These are phyloP conservation scores for Aspergillus ellipticus DNA, from an alignment of 495 filamentous ascomycete genomes.

Conservation along the genomic window DNA sequence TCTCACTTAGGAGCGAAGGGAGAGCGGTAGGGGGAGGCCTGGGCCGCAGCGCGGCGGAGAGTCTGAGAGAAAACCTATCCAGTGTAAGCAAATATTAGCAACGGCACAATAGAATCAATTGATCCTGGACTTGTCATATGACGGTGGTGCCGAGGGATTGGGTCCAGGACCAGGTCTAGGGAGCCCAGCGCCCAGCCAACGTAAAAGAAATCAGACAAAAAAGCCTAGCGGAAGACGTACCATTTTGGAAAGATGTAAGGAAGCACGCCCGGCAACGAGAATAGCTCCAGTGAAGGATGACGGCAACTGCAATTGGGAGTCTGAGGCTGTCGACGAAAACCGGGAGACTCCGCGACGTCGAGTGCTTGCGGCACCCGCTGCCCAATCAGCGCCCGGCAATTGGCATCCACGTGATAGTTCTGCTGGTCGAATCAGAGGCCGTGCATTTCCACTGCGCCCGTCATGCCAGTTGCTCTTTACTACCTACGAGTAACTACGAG, in stretches of 20 bases:
- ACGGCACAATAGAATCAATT: conserved; percentile 11
- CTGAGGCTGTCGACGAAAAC: conserved; percentile 36
- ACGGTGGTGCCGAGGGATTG: background rate
- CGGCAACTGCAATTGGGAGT: conserved; percentile 18
- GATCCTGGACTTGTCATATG: background rate
- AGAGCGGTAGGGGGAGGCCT: conserved; percentile 33
- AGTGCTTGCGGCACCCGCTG: conserved; percentile 11
- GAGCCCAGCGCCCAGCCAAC: background rate
- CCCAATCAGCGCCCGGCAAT: conserved; percentile 28
- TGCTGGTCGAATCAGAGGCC: conserved; percentile 14
- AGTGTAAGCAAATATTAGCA: conserved; percentile 16
- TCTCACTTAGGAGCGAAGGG: conserved; percentile 45
- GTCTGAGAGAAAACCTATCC: conserved; percentile 39
- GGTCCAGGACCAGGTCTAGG: background rate
- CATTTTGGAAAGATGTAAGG: conserved; percentile 24
- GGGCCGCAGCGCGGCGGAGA: conserved; percentile 42
- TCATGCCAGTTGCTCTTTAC: background rate
- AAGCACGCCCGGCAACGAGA: conserved; percentile 17
- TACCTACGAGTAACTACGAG: background rate
- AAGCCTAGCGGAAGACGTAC: conserved; percentile 18
- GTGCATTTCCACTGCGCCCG: conserved; percentile 1
- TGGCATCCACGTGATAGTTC: conserved; percentile 17
- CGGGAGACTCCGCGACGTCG: conserved; percentile 31
- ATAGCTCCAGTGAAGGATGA: conserved; percentile 29
- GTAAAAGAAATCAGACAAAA: background rate